phyloP scores from a whole-genome alignment of 805 yeast genomes.

The Candida orba region DNA sequence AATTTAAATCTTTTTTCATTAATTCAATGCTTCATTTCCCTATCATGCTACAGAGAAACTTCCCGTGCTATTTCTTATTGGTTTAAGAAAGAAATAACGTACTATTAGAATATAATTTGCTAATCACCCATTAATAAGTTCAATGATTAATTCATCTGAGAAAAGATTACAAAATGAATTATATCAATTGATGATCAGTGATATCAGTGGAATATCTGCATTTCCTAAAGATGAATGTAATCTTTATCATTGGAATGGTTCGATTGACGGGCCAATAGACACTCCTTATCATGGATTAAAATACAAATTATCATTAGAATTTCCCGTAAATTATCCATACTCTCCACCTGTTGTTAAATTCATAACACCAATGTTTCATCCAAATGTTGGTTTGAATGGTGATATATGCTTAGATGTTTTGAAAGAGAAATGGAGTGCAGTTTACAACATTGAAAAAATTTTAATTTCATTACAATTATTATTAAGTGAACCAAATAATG shows the following conservation, averaged over 20 bases:
- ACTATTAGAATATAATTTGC: too few species aligned
- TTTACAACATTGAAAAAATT: conserved; percentile 54
- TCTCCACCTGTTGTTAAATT: conserved; percentile 51
- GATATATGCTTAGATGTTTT: conserved; percentile 57
- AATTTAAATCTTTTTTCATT: background rate
- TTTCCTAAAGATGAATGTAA: conserved; percentile 48
- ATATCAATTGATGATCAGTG: conserved; percentile 43
- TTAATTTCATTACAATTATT: conserved; percentile 51
- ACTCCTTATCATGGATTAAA: conserved; percentile 30
- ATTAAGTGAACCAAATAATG: conserved; percentile 57
- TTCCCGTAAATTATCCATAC: conserved; percentile 14
- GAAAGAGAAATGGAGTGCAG: conserved; percentile 60
- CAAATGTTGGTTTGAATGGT: conserved; percentile 59
- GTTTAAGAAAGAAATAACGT: background rate
- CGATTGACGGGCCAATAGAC: conserved; percentile 46
- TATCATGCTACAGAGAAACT: background rate
- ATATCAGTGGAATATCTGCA: conserved; percentile 45
- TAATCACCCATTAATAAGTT: background rate
- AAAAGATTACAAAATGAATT: conserved; percentile 17
- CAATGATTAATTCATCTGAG: background rate
- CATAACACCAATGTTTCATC: conserved; percentile 34
- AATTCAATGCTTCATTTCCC: background rate
- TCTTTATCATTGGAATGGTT: conserved; percentile 32
- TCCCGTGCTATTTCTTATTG: background rate
- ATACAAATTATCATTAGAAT: background rate